A percentile compares a stretch with the other conserved stretches of the same genome.
Evolutionary conservation across 1,284 basidiomycete species (phyloP).

Genomic region (Ceratobasidium sp.): DNA sequence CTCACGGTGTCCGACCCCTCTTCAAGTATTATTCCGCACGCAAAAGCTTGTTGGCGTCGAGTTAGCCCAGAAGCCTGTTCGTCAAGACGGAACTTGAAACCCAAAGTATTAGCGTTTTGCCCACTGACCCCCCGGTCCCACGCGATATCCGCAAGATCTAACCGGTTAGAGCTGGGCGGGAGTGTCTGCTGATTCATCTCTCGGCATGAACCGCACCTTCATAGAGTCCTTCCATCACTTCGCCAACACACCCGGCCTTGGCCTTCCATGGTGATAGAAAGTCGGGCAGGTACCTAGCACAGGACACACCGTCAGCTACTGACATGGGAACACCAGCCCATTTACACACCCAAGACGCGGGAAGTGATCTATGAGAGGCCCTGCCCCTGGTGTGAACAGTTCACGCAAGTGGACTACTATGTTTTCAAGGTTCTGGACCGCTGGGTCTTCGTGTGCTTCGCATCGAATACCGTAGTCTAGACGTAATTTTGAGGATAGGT

Average conservation of each 20-base stretch:
- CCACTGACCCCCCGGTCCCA: constrained; percentile 23
- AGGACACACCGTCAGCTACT: neutral
- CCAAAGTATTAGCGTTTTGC: constrained; percentile 4
- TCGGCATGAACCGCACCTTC: constrained; percentile 4
- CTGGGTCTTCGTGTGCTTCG: constrained; percentile 32
- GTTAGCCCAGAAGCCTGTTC: constrained; percentile 14
- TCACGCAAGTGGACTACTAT: constrained; percentile 14
- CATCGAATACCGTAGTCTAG: constrained; percentile 37
- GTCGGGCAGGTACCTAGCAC: constrained; percentile 15
- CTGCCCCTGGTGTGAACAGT: constrained; percentile 10
- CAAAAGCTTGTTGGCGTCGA: constrained; percentile 21
- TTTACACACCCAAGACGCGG: constrained; percentile 19
- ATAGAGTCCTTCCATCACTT: constrained; percentile 31
- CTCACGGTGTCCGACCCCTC: constrained; percentile 32
- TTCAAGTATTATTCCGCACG: constrained; percentile 21
- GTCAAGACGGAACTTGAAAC: constrained; percentile 13
- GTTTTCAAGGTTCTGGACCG: constrained; percentile 12
- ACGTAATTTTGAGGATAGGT: neutral
- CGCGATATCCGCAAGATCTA: constrained; percentile 35
- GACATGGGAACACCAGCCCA: neutral
- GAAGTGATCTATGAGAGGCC: constrained; percentile 30
- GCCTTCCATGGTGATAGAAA: constrained; percentile 21
- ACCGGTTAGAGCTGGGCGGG: too few species aligned
- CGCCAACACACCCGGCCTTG: neutral
- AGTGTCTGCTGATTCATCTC: too few species aligned